phyloP scores from a whole-genome alignment of 2,329 filamentous ascomycete species.

The Podosphaera xanthii region DNA sequence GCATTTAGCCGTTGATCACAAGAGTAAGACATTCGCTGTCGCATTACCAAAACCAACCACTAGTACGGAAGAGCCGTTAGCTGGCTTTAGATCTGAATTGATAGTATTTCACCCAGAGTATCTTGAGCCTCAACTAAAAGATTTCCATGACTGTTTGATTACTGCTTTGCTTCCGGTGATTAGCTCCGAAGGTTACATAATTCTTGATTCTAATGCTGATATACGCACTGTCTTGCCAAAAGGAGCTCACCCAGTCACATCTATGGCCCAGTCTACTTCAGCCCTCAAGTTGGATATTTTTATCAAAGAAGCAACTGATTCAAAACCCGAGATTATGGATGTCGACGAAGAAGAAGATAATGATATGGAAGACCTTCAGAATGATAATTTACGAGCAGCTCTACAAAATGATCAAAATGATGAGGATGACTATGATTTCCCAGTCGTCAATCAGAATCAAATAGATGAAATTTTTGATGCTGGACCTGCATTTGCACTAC shows the following conservation, averaged over 20 bases:
- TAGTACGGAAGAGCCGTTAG: background rate
- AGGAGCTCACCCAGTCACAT: constrained; percentile 28
- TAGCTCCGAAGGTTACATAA: constrained; percentile 46
- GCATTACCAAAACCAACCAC: constrained; percentile 20
- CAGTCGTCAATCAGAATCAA: constrained; percentile 44
- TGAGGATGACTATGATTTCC: constrained; percentile 29
- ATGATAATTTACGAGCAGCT: no score
- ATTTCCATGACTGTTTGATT: constrained; percentile 32
- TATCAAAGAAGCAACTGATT: constrained; percentile 10
- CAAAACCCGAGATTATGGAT: constrained; percentile 10
- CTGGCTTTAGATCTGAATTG: constrained; percentile 21
- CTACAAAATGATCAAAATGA: constrained; percentile 19
- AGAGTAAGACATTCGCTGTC: constrained; percentile 42
- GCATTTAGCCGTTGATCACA: constrained; percentile 48
- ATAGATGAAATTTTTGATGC: constrained; percentile 48
- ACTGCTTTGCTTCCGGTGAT: constrained; percentile 43
- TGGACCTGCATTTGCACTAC: constrained; percentile 43
- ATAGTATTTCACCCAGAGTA: constrained; percentile 43
- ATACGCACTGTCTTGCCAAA: constrained; percentile 40
- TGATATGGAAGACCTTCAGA: background rate
- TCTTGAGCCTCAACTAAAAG: constrained; percentile 33
- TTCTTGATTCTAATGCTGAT: constrained; percentile 54
- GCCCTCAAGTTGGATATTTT: constrained; percentile 16
- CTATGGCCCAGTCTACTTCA: constrained; percentile 32
- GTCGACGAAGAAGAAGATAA: constrained; percentile 17